Evolutionary conservation across 1,284 basidiomycete species (phyloP).

Genomic region (Ceratobasidium sp.): DNA sequence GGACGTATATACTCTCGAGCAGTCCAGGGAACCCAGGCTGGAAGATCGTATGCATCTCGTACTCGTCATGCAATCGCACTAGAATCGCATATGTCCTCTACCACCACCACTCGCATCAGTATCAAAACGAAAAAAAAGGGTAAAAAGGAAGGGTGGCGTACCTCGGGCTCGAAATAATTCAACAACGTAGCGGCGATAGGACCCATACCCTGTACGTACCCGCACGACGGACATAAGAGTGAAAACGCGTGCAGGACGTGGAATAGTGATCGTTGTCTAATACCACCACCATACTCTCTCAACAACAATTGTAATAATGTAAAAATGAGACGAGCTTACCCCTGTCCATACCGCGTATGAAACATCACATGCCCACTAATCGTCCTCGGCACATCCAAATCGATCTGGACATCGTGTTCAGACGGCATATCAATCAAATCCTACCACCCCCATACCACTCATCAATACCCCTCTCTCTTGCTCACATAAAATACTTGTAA

Average conservation of each 20-base stretch:
- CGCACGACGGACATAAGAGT: slow-evolving; percentile 86
- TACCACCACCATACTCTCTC: too few species aligned
- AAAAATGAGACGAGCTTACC: slow-evolving; percentile 66
- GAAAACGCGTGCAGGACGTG: slow-evolving; percentile 95
- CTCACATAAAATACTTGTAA: background rate
- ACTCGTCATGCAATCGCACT: slow-evolving; percentile 88
- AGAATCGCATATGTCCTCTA: slow-evolving; percentile 85
- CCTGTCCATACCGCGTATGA: slow-evolving; percentile 94
- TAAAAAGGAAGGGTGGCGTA: slow-evolving; percentile 52
- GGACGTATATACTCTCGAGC: slow-evolving; percentile 93
- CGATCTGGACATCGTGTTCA: slow-evolving; percentile 95
- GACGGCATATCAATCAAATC: slow-evolving; percentile 83
- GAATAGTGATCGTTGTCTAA: slow-evolving; percentile 94
- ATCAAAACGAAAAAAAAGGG: background rate
- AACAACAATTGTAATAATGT: slow-evolving; percentile 47
- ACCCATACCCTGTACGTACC: slow-evolving; percentile 99
- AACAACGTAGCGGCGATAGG: slow-evolving; percentile 95
- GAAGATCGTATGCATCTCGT: slow-evolving; percentile 91
- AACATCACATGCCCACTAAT: slow-evolving; percentile 97
- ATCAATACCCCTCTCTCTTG: background rate
- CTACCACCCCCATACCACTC: slow-evolving; percentile 50
- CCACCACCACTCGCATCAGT: background rate
- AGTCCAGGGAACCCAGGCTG: slow-evolving; percentile 96
- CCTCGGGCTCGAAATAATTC: slow-evolving; percentile 91
- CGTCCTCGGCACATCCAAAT: slow-evolving; percentile 97